Base-by-base conservation (phyloP, 2,329 filamentous ascomycete species). In the Berkeleyomyces basicola region DNA sequence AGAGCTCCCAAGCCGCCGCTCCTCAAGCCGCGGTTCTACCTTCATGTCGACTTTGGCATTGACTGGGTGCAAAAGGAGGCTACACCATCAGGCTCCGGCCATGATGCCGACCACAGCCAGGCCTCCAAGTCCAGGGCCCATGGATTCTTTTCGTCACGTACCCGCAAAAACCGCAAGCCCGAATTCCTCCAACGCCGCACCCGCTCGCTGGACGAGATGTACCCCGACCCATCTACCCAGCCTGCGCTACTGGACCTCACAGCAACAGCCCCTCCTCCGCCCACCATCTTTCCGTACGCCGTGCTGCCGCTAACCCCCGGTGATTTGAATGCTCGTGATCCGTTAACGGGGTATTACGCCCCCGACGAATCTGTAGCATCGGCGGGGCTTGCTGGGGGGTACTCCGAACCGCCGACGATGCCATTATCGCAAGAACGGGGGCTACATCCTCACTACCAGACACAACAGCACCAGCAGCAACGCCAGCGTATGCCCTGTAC, bases 31-130 rank as follows among this genome's bases (percentile, higher is more conserved):
- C 65, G 66, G 44, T 71, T 81, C 61, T 80, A 79, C 64, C 70
- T 81, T 7, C 76, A 78, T 62, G 70, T 81, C 64, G 78, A 79
- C 67, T 78, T 80, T 64, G 77, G 79, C 39, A 70, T 81, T 33
- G 79, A 78, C 0, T 79, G 76, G 74, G 73, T 74, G 36, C 72
- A 72, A n/a, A 74, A 73, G 46, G 72, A 76, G 7, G 10, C 47
- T 58, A 57, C 44, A 62, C 64, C 74, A 10, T 72, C 75, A 10
- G 76, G 74, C 64, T 74, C 70, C 60, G 77, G 77, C 64, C 74
- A 80, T 78, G 66, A 75, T n/a, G 77, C 71, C 64, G 75, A 76
- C 61, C 78, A 78, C 67, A 78, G 73, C 65, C 70, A 78, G 53
- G 68, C 67, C 51, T 63, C 62, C 60, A 68, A 68, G 61, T 70